Conservation (phyloP, 2,329 filamentous ascomycete species). For the Thelonectria rubi region DNA sequence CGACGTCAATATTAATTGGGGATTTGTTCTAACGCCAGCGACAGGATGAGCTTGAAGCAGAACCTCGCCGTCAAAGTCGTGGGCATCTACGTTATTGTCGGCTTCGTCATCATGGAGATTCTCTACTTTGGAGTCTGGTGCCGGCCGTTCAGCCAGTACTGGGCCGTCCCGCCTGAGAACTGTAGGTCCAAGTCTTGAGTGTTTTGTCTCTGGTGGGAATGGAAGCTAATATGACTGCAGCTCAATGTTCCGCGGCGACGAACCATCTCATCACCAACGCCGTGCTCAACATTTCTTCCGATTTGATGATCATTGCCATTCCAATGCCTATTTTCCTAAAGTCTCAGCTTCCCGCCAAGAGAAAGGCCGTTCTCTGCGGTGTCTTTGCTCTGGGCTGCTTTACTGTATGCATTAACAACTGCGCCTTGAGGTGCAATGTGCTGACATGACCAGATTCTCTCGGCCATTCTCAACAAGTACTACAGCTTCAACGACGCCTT, state of each 20-base stretch:
- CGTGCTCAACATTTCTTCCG: slow-evolving; percentile 67
- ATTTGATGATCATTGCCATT: slow-evolving; percentile 66
- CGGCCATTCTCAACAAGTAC: slow-evolving; percentile 57
- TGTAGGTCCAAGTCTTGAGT: slow-evolving; percentile 44
- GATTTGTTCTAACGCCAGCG: slow-evolving; percentile 22
- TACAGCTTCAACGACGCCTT: slow-evolving; percentile 53
- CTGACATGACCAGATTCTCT: slow-evolving; percentile 53
- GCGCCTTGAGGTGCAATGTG: background rate
- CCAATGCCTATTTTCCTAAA: slow-evolving; percentile 63
- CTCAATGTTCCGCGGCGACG: slow-evolving; percentile 65
- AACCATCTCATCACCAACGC: slow-evolving; percentile 68
- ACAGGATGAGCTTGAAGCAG: slow-evolving; percentile 56
- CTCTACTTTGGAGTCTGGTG: slow-evolving; percentile 63
- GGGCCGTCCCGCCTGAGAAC: slow-evolving; percentile 63
- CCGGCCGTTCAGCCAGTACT: slow-evolving; percentile 64
- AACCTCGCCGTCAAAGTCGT: slow-evolving; percentile 59
- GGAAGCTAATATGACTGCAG: slow-evolving; percentile 43
- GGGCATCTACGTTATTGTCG: slow-evolving; percentile 55
- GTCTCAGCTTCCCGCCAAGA: slow-evolving; percentile 58
- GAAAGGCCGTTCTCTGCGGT: slow-evolving; percentile 61
- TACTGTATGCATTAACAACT: slow-evolving; percentile 46
- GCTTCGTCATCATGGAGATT: slow-evolving; percentile 61
- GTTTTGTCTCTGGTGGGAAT: background rate
- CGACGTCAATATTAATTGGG: background rate
- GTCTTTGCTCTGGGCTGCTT: slow-evolving; percentile 58